These are phyloP conservation scores for Penicillium italicum DNA, from an alignment of 2,329 filamentous ascomycete species.

Conservation along the genomic window DNA sequence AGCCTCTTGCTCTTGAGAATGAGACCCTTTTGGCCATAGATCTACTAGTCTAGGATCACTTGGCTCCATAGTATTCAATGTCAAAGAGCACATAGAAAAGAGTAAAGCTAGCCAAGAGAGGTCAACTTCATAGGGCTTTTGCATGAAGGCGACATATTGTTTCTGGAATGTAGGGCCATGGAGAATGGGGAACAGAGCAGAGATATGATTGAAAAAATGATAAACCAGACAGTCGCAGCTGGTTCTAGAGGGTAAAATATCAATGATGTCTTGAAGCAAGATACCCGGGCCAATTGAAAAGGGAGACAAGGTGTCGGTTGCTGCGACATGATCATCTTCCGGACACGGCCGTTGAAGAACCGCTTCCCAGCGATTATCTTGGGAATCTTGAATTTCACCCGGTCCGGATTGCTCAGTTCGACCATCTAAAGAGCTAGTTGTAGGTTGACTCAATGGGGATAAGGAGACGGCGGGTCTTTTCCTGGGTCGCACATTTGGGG, in stretches of 20 bases:
- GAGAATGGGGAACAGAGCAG: conserved; percentile 27
- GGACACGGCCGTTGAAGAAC: conserved; percentile 3
- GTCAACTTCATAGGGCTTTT: conserved; percentile 17
- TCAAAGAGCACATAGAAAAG: conserved; percentile 25
- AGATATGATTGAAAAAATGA: conserved; percentile 14
- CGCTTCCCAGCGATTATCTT: neutral
- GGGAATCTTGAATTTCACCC: neutral
- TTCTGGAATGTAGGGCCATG: conserved; percentile 30
- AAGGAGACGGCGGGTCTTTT: neutral
- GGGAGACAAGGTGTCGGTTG: conserved; percentile 1
- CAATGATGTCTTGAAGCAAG: conserved; percentile 9
- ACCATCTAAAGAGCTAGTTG: neutral
- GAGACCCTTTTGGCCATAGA: conserved; percentile 8
- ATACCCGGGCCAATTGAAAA: conserved; percentile 12
- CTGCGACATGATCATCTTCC: neutral
- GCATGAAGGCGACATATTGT: conserved; percentile 23
- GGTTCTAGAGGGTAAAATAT: conserved; percentile 7
- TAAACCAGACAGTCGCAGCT: conserved; percentile 19
- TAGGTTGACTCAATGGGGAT: neutral
- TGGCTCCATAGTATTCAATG: conserved; percentile 23
- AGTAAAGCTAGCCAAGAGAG: conserved; percentile 31
- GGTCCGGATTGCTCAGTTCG: neutral
- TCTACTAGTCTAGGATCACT: conserved; percentile 20
- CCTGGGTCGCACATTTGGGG: neutral
- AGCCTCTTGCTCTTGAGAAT: neutral